phyloP scores from a whole-genome alignment of 2,329 filamentous ascomycete genomes.

The Penicillium freii region DNA sequence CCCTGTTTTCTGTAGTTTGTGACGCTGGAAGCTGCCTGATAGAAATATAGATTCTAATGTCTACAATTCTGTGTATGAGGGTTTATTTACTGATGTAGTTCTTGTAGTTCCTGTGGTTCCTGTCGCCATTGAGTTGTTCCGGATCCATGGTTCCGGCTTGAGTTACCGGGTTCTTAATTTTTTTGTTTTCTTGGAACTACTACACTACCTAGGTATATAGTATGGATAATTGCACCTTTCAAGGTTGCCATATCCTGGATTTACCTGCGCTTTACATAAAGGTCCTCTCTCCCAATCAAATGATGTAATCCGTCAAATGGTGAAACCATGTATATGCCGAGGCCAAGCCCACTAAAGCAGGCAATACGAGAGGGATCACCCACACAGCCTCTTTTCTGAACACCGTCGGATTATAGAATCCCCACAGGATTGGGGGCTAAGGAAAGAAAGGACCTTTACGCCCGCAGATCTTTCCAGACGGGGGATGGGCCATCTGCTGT shows the following conservation, averaged over 20 bases:
- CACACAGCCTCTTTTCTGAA: conserved; percentile 6
- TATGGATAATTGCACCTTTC: background rate
- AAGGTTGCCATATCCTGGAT: background rate
- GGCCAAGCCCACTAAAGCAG: background rate
- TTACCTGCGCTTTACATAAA: background rate
- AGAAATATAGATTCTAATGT: conserved; percentile 25
- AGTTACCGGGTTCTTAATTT: conserved; percentile 1
- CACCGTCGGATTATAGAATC: background rate
- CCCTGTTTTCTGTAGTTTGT: conserved; percentile 18
- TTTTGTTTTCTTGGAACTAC: background rate
- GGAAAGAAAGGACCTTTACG: conserved; percentile 4
- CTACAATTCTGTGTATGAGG: conserved; percentile 6
- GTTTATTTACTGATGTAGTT: background rate
- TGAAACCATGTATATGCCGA: background rate
- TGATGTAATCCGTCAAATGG: background rate
- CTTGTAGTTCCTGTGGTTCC: background rate
- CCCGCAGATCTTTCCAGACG: conserved; percentile 9
- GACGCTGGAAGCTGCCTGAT: conserved; percentile 14
- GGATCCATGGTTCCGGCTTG: background rate
- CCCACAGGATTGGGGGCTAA: background rate
- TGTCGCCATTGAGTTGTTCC: background rate
- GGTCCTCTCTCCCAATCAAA: background rate
- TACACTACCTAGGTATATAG: no score
- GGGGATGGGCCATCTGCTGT: background rate
- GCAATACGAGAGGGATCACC: conserved; percentile 17